phyloP scores from a whole-genome alignment of 2,329 filamentous ascomycete genomes.

The Phialemoniopsis sp. region DNA sequence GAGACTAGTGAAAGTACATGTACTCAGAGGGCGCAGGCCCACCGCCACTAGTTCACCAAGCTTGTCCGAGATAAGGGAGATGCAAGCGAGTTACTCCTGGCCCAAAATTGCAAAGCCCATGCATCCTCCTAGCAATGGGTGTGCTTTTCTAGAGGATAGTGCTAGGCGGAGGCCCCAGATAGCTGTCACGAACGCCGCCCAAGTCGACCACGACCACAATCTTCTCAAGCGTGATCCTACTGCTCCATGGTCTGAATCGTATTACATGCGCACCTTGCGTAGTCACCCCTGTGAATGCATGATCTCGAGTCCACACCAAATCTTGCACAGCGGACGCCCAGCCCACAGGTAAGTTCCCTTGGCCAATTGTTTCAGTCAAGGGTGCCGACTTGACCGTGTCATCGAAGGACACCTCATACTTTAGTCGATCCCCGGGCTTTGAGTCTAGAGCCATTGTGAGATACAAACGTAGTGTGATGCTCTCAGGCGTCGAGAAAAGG shows the following conservation, averaged over 20 bases:
- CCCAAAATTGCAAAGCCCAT: too few species aligned
- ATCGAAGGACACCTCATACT: conserved; percentile 36
- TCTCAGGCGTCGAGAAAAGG: too few species aligned
- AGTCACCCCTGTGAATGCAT: background rate
- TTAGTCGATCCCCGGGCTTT: conserved; percentile 28
- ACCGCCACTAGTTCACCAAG: too few species aligned
- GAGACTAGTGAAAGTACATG: too few species aligned
- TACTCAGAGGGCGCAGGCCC: too few species aligned
- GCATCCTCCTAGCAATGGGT: too few species aligned
- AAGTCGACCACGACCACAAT: conserved; percentile 28
- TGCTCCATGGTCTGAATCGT: conserved; percentile 19
- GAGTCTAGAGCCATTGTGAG: conserved; percentile 28
- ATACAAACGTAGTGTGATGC: too few species aligned
- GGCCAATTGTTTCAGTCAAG: conserved; percentile 16
- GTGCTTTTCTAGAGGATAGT: too few species aligned
- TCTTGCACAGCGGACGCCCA: conserved; percentile 11
- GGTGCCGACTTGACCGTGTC: conserved; percentile 11
- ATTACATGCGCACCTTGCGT: conserved; percentile 12
- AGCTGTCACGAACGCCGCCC: conserved; percentile 26
- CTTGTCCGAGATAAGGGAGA: too few species aligned
- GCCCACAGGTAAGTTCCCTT: conserved; percentile 5
- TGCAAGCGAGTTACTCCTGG: too few species aligned
- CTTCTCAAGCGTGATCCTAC: conserved; percentile 24
- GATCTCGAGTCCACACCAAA: conserved; percentile 7
- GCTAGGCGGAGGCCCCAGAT: conserved; percentile 24